These are phyloP conservation scores for Tetragonia tetragonoides DNA, from an alignment of 148 eudicot genomes.

Conservation along the genomic window DNA sequence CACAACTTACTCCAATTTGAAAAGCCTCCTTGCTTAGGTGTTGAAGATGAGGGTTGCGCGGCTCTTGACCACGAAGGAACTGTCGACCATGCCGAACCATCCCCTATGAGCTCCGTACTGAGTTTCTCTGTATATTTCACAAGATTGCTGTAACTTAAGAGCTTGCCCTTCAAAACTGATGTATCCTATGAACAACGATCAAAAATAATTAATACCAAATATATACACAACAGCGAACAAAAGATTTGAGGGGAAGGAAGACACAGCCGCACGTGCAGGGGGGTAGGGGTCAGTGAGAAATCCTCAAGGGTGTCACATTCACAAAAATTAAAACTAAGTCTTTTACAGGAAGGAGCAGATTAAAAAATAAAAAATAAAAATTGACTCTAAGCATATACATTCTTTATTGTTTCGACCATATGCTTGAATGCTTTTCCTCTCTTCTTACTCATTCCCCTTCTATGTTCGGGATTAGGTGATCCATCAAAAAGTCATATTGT, in stretches of 20 bases:
- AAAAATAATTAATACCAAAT: background rate
- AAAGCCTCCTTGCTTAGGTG: slow-evolving; percentile 50
- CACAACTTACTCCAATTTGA: slow-evolving; percentile 58
- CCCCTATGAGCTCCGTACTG: slow-evolving; percentile 45
- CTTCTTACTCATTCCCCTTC: no score
- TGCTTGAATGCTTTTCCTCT: no score
- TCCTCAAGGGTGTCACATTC: background rate
- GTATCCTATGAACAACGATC: slow-evolving; percentile 49
- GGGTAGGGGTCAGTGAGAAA: background rate
- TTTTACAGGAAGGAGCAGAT: background rate
- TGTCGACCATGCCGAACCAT: slow-evolving; percentile 44
- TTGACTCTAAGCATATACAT: no score
- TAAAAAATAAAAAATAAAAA: background rate
- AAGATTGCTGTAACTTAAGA: slow-evolving; percentile 62
- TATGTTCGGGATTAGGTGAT: no score
- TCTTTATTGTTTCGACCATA: background rate
- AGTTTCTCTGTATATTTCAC: slow-evolving; percentile 59
- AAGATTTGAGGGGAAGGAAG: background rate
- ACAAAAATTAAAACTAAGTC: background rate
- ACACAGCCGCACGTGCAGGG: background rate
- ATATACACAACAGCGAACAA: background rate
- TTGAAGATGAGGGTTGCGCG: slow-evolving; percentile 56
- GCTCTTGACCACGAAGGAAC: slow-evolving; percentile 47
- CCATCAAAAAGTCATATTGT: no score
- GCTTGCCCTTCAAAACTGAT: slow-evolving; percentile 67